A percentile compares a stretch with the other conserved stretches of the same genome.
These are phyloP conservation scores for Nannizziopsis arthrosporioides DNA, from an alignment of 2,329 filamentous ascomycete genomes.

Conservation along the genomic window DNA sequence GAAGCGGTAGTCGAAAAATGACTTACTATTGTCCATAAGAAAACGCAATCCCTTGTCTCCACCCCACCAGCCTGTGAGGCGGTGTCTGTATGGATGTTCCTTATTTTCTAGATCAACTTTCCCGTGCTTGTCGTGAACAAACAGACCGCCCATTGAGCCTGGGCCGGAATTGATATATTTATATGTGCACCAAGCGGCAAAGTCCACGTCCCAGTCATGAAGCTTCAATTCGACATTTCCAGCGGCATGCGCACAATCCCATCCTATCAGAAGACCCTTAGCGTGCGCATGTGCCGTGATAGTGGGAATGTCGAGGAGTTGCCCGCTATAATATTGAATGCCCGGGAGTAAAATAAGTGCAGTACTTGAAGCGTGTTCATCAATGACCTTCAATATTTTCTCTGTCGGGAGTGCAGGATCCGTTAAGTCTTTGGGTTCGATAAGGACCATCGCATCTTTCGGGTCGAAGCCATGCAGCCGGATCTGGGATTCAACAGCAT, in stretches of 20 bases:
- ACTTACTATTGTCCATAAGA: conserved; percentile 59
- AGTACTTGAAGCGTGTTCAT: conserved; percentile 58
- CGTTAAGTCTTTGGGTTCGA: conserved; percentile 48
- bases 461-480: conserved; percentile 57
- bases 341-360: conserved; percentile 72
- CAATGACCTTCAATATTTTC: conserved; percentile 60
- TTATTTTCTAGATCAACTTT: conserved; percentile 28
- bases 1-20: conserved; percentile 2
- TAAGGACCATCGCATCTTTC: conserved; percentile 57
- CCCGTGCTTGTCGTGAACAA: conserved; percentile 66
- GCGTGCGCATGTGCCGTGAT: conserved; percentile 69
- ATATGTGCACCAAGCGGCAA: conserved; percentile 87
- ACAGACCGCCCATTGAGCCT: conserved; percentile 66
- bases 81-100: conserved; percentile 46
- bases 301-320: conserved; percentile 67
- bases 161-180: conserved; percentile 87
- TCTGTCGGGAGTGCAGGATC: conserved; percentile 56
- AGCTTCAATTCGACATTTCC: conserved; percentile 70
- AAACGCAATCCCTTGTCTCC: conserved; percentile 66
- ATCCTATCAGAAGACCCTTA: conserved; percentile 62
- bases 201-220: conserved; percentile 85
- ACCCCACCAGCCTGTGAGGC: conserved; percentile 80
- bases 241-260: conserved; percentile 78
- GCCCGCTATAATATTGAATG: conserved; percentile 86
- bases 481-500: conserved; percentile 73